phyloP scores from a whole-genome alignment of 2,329 filamentous ascomycete genomes.

The Aspergillus sp. region DNA sequence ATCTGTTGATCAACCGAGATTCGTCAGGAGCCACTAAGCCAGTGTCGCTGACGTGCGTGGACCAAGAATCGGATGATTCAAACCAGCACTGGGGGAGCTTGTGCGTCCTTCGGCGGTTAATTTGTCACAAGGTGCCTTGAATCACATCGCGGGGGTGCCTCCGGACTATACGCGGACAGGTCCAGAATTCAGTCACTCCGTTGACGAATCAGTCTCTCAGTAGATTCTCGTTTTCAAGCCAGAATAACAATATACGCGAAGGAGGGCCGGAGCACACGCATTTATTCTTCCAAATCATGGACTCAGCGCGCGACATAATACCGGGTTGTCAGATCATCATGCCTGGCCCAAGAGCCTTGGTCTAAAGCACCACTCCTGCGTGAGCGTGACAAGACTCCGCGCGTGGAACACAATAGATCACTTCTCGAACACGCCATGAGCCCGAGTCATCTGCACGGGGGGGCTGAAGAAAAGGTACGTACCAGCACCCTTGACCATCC shows the following conservation, averaged over 20 bases:
- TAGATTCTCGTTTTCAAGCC: neutral
- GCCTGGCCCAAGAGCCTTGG: constrained; percentile 7
- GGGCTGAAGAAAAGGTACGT: neutral
- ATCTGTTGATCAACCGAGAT: neutral
- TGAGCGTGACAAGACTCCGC: constrained; percentile 1
- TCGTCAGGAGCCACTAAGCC: neutral
- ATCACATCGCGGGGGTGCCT: constrained; percentile 14
- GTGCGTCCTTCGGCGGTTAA: constrained; percentile 12
- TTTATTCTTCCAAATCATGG: neutral
- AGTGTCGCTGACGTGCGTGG: constrained; percentile 1
- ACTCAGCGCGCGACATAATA: constrained; percentile 1
- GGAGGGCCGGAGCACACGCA: neutral
- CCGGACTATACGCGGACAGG: neutral
- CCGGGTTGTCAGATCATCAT: constrained; percentile 8
- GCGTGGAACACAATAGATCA: constrained; percentile 5
- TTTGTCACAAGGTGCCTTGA: constrained; percentile 15
- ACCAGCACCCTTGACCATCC: neutral
- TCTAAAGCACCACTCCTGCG: neutral
- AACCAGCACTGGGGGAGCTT: neutral
- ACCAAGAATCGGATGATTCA: neutral
- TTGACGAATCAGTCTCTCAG: constrained; percentile 2
- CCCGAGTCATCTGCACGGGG: constrained; percentile 20
- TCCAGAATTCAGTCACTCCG: neutral
- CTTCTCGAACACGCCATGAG: constrained; percentile 16
- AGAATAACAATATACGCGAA: neutral